Evolutionary conservation across 2,329 filamentous ascomycete genomes (phyloP), one percentile per base, ranked within the genome.

Genomic region (Pseudocercospora musae): DNA sequence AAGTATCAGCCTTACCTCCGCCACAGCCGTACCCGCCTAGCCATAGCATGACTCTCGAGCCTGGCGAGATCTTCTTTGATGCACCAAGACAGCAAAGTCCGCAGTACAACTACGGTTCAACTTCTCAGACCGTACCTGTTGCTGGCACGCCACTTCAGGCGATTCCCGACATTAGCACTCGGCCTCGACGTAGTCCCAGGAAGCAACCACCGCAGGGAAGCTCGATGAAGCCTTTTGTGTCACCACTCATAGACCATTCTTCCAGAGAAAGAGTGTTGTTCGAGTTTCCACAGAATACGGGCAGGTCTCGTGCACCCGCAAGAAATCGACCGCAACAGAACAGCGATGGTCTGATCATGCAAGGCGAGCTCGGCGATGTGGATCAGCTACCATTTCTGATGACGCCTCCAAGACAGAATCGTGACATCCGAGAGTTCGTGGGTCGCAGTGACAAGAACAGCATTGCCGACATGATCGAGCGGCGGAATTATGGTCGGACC

Each of bases 391-490:
- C 64, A n/a, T 64, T 62, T 20, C 58, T 62, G 27, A 50, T 71
- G 46, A 72, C 68, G 11, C 67, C 64, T 31, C 72, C 70, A 44
- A 63, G 48, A 15, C 62, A 64, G 8, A 74, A 74, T 59, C 68
- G 67, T 37, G 73, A 75, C 59, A 75, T 76, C 44, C 65, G 73
- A 33, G 69, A 73, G 4, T 75, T 71, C 37, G 64, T 71, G 7
- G 66, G 58, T 11, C 25, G 44, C 1, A n/a, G 27, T 20, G 23
- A 50, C 6, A 27, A 42, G 8, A 57, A 58, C 11, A 58, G 56
- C 10, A 54, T 63, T 15, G 58, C 57, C 2, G 46, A 58, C 10
- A 62, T 68, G 56, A 60, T 70, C 20, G 68, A 68, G 53, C 18
- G 56, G 4, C 64, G 66, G 0, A 63, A 69, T 25, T 65, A 62